Evolutionary conservation across 176 grass and related monocot species (phyloP), one percentile per base, ranked within the genome.

Genomic region (Urochloa ruziziensis): DNA sequence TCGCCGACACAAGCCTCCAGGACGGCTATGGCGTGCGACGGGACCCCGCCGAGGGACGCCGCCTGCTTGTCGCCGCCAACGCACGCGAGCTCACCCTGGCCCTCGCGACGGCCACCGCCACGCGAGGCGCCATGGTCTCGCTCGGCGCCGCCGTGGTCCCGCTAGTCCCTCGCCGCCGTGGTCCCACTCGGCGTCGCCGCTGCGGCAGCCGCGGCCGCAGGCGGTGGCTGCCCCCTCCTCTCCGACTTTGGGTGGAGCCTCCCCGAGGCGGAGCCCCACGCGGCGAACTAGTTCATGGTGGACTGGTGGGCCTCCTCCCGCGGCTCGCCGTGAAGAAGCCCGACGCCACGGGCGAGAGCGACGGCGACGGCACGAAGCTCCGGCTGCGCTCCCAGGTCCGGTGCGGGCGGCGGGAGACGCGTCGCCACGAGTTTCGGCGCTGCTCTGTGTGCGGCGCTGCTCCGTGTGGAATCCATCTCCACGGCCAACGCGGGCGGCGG

Each of bases 401-500:
- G 16, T 95, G 90, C 70, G 93, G 93, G 11, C 71, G 93, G 39
- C 62, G 83, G 12, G 93, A 95, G 82, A 95, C 93, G 24, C 88
- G 94, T 36, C 88, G 91, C 21, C 91, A 96, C 88, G 94, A 96
- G 77, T 96, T 96, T 86, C 88, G 91, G 67, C 80, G 91, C 54
- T 93, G 94, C 61, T 96, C 94, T 36, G 94, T 96, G 44, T 96
- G 94, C 54, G 91, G 91, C 72, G 89, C 86, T 4, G 94, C 88
- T n/a, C n/a, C n/a, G n/a, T n/a, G n/a, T n/a, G n/a, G n/a, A n/a
- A n/a, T n/a, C n/a, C n/a, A n/a, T n/a, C n/a, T n/a, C n/a, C n/a
- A n/a, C n/a, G n/a, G n/a, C n/a, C n/a, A n/a, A n/a, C n/a, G n/a
- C n/a, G n/a, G n/a, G n/a, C n/a, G n/a, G n/a, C n/a, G n/a, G n/a